Base-by-base conservation (phyloP, 192 early-diverging fungal species). In the Globomyces pollinis-pini region DNA sequence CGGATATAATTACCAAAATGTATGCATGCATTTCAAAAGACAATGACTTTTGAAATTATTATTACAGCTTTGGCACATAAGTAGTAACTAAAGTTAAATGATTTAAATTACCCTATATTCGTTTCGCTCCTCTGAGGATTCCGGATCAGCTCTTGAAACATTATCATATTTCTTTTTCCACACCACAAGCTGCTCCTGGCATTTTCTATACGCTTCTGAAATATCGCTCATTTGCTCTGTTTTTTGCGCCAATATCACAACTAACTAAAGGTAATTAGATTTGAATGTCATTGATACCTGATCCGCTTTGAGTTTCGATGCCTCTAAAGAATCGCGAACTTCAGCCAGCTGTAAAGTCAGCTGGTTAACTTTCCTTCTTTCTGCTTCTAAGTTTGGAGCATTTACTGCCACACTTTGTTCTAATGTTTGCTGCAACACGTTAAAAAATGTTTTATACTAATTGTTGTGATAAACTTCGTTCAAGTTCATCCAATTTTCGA, bases 41-140 rank as follows among this genome's bases (percentile, higher is more conserved):
- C 86, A 74, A 63, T 89, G 89, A 29, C 80, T 83, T 63, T 91
- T 91, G 74, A 96, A 93, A 41, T 89, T 79, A 21, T 73, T 84
- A 59, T 82, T 82, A 73, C 95, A 98, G 39, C 89, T 86, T 20
- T 84, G 81, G 63, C 94, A 98, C 71, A 91, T 95, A 33, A 94
- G 79, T 38, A 96, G 65, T n/a, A 86, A 75, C 85, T 91, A 36
- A 23, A 15, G 15, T 35, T 23, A 9, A n/a, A n/a, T n/a, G n/a
- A n/a, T 26, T 30, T 9, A 32, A 28, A 57, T 24, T 41, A 81
- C 81, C 62, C 74, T 81, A 57, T 70, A 75, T 42, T 80, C 65
- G 12, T 83, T 75, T 55, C 75, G 50, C 57, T 47, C 44, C 0
- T 21, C 28, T n/a, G 7, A 28, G 44, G 1, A 51, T 51, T 4